Conservation (phyloP, 2,329 filamentous ascomycete genomes). For the Raffaelea deltoideospora region DNA sequence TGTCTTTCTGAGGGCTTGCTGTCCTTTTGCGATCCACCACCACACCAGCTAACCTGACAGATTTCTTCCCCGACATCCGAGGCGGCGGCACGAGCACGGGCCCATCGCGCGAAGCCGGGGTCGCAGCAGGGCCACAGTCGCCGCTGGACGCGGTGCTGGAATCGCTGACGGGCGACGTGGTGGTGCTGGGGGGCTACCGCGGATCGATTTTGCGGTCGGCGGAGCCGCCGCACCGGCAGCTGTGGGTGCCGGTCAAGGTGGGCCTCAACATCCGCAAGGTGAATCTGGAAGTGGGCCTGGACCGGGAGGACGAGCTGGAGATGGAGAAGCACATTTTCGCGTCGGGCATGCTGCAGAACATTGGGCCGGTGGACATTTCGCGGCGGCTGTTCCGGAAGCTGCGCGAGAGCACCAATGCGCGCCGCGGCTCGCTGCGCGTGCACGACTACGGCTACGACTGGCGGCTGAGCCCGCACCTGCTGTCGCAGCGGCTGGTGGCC, state of each 20-base stretch:
- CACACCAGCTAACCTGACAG: slow-evolving; percentile 1
- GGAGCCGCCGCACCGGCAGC: slow-evolving; percentile 65
- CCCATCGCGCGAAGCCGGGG: background rate
- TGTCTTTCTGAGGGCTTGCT: background rate
- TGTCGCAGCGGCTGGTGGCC: slow-evolving; percentile 54
- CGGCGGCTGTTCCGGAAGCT: slow-evolving; percentile 67
- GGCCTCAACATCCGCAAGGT: slow-evolving; percentile 84
- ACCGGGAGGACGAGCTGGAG: slow-evolving; percentile 64
- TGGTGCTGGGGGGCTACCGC: slow-evolving; percentile 79
- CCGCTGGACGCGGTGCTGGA: slow-evolving; percentile 39
- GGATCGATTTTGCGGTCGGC: slow-evolving; percentile 81
- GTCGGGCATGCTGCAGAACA: slow-evolving; percentile 78
- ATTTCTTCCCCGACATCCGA: slow-evolving; percentile 16
- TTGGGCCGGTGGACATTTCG: slow-evolving; percentile 84
- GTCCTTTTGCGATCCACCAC: background rate
- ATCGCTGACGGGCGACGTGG: slow-evolving; percentile 65
- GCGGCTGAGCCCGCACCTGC: slow-evolving; percentile 67
- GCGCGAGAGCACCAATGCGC: slow-evolving; percentile 57
- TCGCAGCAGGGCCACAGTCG: slow-evolving; percentile 3
- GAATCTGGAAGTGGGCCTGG: slow-evolving; percentile 73
- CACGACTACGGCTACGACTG: slow-evolving; percentile 95
- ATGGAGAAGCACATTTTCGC: slow-evolving; percentile 76
- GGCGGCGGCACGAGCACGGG: background rate
- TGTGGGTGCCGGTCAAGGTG: slow-evolving; percentile 91
- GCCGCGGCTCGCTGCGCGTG: slow-evolving; percentile 55